A percentile compares a stretch with the other conserved stretches of the same genome.
These are phyloP conservation scores for Peribolospora kevripleyi DNA, from an alignment of 768 basidiomycete genomes.

Conservation along the genomic window DNA sequence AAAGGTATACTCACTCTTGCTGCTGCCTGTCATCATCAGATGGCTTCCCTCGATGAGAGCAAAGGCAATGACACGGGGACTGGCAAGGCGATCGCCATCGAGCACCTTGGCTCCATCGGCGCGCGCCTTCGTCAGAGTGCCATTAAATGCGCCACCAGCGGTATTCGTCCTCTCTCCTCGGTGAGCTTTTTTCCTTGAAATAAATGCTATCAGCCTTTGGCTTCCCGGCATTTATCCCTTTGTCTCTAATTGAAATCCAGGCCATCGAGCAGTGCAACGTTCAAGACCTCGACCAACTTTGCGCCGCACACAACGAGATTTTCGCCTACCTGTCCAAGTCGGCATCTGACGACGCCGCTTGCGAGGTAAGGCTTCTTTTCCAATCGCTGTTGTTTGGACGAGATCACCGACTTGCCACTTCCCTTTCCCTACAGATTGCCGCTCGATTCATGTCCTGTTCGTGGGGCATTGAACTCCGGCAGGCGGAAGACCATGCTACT, in stretches of 20 bases:
- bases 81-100: constrained; percentile 37
- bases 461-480: constrained; percentile 2
- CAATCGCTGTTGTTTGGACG: no score
- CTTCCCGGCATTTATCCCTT: background rate
- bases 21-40: constrained; percentile 24
- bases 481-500: background rate
- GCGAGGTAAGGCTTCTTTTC: no score
- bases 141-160: constrained; percentile 38
- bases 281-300: no score
- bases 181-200: background rate
- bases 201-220: background rate
- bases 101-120: constrained; percentile 82
- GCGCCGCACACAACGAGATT: no score
- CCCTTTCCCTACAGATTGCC: constrained; percentile 3
- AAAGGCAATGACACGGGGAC: constrained; percentile 26
- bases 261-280: no score
- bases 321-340: no score
- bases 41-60: constrained; percentile 58
- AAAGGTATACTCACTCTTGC: background rate
- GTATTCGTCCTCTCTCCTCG: constrained; percentile 21
- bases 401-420: background rate
- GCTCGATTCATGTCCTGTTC: constrained; percentile 5
- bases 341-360: no score
- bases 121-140: constrained; percentile 40
- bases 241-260: no score